Evolutionary conservation across 495 filamentous ascomycete genomes (phyloP), one percentile per base, ranked within the genome.

Genomic region (Aspergillus biplanus): DNA sequence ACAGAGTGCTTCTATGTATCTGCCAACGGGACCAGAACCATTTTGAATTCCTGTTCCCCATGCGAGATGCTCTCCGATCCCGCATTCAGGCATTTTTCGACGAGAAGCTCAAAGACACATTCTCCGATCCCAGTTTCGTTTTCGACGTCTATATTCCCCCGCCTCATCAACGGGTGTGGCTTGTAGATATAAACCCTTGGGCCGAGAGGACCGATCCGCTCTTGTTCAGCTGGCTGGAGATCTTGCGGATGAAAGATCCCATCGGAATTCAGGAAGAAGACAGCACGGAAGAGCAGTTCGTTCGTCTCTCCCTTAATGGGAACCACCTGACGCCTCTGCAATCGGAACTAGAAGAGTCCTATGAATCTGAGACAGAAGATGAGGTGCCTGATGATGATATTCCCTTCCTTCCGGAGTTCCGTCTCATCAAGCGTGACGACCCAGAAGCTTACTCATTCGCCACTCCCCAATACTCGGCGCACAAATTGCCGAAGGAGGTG

Each of bases 161-260:
- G 52, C 89, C 90, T 5, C 85, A 90, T 59, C 83, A 89, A 65
- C 79, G 87, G 21, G 92, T 96, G 0, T 89, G 93, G 80, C 78
- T 99, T 32, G 87, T 98, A 37, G 95, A 99, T 72, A 87, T 99
- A 56, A 98, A 99, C 65, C 92, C 95, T 0, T 99, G 95, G 91
- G 96, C 95, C 11, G 87, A 85, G 56, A 75, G 92, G 59, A 99
- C 95, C 0, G 95, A 99, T 72, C 86, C 91, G 9, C 71, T 97
- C 49, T 77, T 98, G 15, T 99, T 97, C 71, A 89, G 87, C 56
- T 99, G 95, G 95, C 62, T 89, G 60, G 96, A 98, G 76, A 80
- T 99, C 16, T 71, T 99, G 65, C 84, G 78, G 0, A 83, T 92
- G 79, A 78, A 84, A 31, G 86, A 90, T 16, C 86, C 76, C 15